Conservation (phyloP, 2,329 filamentous ascomycete genomes). For the Pseudogymnoascus sp. region DNA sequence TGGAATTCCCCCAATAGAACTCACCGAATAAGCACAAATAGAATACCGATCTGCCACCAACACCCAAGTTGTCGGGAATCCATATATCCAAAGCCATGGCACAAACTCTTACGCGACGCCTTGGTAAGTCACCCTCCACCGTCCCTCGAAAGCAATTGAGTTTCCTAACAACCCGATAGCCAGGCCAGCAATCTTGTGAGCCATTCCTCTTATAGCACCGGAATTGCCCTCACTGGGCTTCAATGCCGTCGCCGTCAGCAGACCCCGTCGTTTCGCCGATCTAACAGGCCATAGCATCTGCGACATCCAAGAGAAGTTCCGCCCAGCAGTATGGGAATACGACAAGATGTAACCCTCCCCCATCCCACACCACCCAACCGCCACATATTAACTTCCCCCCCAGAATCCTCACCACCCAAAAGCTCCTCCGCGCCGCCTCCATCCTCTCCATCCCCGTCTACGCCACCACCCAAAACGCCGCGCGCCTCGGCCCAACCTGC, state of each 20-base stretch:
- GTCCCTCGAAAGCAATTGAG: background rate
- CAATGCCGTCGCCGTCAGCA: background rate
- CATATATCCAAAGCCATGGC: slow-evolving; percentile 6
- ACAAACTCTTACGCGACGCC: slow-evolving; percentile 10
- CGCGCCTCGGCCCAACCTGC: slow-evolving; percentile 74
- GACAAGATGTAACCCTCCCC: slow-evolving; percentile 58
- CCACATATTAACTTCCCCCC: background rate
- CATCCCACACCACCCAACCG: slow-evolving; percentile 1
- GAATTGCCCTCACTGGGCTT: background rate
- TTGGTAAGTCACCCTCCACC: slow-evolving; percentile 11
- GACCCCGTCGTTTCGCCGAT: background rate
- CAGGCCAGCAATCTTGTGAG: slow-evolving; percentile 20
- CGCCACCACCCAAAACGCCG: slow-evolving; percentile 76
- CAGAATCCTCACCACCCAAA: slow-evolving; percentile 59
- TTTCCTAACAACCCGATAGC: slow-evolving; percentile 12
- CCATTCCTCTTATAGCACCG: background rate
- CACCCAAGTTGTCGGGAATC: background rate
- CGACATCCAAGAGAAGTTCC: slow-evolving; percentile 92
- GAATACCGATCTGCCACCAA: background rate
- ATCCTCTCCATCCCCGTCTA: slow-evolving; percentile 70
- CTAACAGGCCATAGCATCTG: slow-evolving; percentile 58
- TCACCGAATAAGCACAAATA: background rate
- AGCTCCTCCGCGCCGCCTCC: slow-evolving; percentile 58
- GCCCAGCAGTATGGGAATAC: slow-evolving; percentile 74
- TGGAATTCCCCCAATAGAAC: background rate